A percentile compares a stretch with the other conserved stretches of the same genome.
These are phyloP conservation scores for Cercospora sp. DNA, from an alignment of 2,329 filamentous ascomycete species.

Conservation along the genomic window DNA sequence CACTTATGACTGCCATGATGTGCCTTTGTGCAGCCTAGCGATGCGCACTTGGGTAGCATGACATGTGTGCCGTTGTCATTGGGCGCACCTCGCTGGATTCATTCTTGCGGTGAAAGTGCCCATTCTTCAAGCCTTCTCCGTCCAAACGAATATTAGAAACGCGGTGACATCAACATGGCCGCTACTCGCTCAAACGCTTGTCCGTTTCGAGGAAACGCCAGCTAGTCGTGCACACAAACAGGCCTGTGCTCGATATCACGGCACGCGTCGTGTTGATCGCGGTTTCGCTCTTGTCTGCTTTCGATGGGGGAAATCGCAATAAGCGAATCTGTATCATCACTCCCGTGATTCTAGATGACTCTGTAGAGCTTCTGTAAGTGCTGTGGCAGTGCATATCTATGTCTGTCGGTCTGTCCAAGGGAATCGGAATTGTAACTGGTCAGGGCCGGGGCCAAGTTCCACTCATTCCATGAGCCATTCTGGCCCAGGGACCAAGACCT, in stretches of 20 bases:
- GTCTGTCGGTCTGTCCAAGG: too few species aligned
- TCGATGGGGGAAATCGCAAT: too few species aligned
- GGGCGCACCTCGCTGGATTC: neutral
- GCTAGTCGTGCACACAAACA: neutral
- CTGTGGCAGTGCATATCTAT: too few species aligned
- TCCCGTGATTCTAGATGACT: too few species aligned
- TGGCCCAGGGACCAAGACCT: too few species aligned
- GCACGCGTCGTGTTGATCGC: too few species aligned
- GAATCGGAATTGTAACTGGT: too few species aligned
- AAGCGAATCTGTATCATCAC: too few species aligned
- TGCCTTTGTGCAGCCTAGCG: too few species aligned
- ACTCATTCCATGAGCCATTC: too few species aligned
- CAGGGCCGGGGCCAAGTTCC: too few species aligned
- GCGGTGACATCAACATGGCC: neutral
- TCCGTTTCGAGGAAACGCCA: neutral
- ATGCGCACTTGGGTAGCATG: neutral
- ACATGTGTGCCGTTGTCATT: neutral
- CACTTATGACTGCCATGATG: neutral
- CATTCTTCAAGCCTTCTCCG: neutral
- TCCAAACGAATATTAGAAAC: neutral
- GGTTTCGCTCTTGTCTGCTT: neutral
- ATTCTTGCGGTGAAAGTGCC: neutral
- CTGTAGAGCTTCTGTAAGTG: too few species aligned
- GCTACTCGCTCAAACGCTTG: neutral
- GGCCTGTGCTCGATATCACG: neutral